Percentiles rank a stretch among this genome's conserved stretches.
These are phyloP conservation scores for Wallacemonas collosoma DNA, from an alignment of 208 protist species.

Conservation along the genomic window DNA sequence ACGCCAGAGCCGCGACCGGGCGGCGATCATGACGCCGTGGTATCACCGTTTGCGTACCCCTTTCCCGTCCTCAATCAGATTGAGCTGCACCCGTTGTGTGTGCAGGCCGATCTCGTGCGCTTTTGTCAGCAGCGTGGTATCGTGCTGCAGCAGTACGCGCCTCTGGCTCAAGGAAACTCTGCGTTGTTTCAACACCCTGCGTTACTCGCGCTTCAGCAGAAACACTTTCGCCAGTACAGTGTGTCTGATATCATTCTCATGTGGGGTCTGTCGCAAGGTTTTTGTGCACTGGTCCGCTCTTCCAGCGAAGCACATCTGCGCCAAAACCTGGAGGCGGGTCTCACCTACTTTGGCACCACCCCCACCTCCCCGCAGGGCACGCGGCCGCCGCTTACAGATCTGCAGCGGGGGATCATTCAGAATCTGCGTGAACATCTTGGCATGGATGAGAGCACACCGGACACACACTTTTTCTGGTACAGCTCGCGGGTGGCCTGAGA, in stretches of 20 bases:
- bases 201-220: slow-evolving; percentile 40
- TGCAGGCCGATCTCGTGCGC: slow-evolving; percentile 53
- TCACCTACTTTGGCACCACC: slow-evolving; percentile 49
- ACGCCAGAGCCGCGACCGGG: slow-evolving; percentile 2
- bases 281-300: slow-evolving; percentile 67
- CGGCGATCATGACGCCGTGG: not conserved
- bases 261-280: slow-evolving; percentile 78
- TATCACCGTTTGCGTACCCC: not conserved
- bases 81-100: slow-evolving; percentile 86
- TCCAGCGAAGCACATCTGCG: slow-evolving; percentile 40
- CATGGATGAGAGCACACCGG: slow-evolving; percentile 17
- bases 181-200: slow-evolving; percentile 51
- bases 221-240: slow-evolving; percentile 43
- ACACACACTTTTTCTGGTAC: slow-evolving; percentile 53
- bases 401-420: slow-evolving; percentile 27
- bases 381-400: slow-evolving; percentile 38
- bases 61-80: slow-evolving; percentile 76
- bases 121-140: slow-evolving; percentile 63
- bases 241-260: slow-evolving; percentile 63
- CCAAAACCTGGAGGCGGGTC: slow-evolving; percentile 40
- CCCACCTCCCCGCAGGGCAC: slow-evolving; percentile 29
- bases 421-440: slow-evolving; percentile 29
- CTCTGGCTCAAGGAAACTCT: slow-evolving; percentile 57
- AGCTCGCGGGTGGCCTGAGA: slow-evolving; percentile 35
- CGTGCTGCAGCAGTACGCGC: slow-evolving; percentile 84